phyloP scores from a whole-genome alignment of 306 rosid genomes.

The Mimosa bimucronata region DNA sequence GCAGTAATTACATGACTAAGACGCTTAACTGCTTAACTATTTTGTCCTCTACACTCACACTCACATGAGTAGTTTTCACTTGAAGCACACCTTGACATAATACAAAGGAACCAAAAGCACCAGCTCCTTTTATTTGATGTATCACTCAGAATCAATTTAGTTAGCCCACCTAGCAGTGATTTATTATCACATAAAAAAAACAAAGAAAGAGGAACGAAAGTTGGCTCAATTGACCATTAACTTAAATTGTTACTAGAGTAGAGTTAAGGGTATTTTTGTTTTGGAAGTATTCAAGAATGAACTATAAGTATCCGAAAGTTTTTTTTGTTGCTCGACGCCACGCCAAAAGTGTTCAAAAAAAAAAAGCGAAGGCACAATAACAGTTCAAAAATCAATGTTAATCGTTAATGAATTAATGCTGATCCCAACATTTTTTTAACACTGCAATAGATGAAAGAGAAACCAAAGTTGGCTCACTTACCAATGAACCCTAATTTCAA shows the following conservation, averaged over 20 bases:
- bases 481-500: neutral
- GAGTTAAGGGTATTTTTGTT: no score
- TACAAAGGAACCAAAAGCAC: conserved; percentile 48
- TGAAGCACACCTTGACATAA: conserved; percentile 53
- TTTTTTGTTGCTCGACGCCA: no score
- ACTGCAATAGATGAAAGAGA: no score
- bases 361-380: no score
- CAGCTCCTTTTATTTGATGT: conserved; percentile 33
- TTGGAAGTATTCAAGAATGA: no score
- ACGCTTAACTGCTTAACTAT: conserved; percentile 51
- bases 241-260: neutral
- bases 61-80: conserved; percentile 40
- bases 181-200: conserved; percentile 19
- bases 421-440: no score
- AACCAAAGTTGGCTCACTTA: neutral
- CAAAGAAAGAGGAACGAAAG: no score
- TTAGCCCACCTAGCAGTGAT: conserved; percentile 41
- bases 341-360: no score
- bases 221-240: neutral
- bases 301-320: no score
- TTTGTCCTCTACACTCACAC: conserved; percentile 43
- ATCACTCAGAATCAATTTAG: conserved; percentile 35
- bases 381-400: no score
- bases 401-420: no score
- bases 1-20: conserved; percentile 35